These are phyloP conservation scores for Nematocida sp. DNA, from an alignment of 371 early-diverging fungal species.

Conservation along the genomic window DNA sequence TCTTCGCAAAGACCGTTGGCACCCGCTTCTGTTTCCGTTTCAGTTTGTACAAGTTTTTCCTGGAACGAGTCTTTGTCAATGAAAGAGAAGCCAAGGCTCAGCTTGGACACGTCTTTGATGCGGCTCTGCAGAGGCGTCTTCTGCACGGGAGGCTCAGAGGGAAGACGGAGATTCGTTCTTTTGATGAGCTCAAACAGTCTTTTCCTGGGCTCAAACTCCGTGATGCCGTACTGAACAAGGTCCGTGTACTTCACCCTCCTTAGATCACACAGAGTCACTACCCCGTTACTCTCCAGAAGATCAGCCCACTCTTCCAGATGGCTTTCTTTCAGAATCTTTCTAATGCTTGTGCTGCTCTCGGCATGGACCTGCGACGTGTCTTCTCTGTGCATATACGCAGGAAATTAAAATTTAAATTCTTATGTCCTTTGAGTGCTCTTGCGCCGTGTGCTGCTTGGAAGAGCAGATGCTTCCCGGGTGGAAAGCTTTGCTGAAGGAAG, in stretches of 20 bases:
- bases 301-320: slow-evolving; percentile 27
- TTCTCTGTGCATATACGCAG: slow-evolving; percentile 4
- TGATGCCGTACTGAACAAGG: slow-evolving; percentile 53
- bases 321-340: slow-evolving; percentile 20
- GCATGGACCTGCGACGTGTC: background rate
- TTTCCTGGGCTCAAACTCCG: slow-evolving; percentile 48
- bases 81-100: background rate
- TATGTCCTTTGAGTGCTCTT: background rate
- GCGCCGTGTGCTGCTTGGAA: slow-evolving; percentile 9
- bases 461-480: slow-evolving; percentile 31
- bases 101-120: background rate
- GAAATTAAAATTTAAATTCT: slow-evolving; percentile 17
- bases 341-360: background rate
- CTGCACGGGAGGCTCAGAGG: background rate
- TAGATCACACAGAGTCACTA: slow-evolving; percentile 4
- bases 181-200: slow-evolving; percentile 57
- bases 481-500: slow-evolving; percentile 46
- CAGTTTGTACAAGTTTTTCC: background rate
- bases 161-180: slow-evolving; percentile 34
- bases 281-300: slow-evolving; percentile 29
- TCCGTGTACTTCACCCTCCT: slow-evolving; percentile 50
- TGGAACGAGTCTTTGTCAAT: background rate
- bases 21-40: background rate
- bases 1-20: background rate
- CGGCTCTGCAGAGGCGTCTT: background rate